Base-by-base conservation (phyloP, 1,284 basidiomycete species). In the Lentinus polychrous region DNA sequence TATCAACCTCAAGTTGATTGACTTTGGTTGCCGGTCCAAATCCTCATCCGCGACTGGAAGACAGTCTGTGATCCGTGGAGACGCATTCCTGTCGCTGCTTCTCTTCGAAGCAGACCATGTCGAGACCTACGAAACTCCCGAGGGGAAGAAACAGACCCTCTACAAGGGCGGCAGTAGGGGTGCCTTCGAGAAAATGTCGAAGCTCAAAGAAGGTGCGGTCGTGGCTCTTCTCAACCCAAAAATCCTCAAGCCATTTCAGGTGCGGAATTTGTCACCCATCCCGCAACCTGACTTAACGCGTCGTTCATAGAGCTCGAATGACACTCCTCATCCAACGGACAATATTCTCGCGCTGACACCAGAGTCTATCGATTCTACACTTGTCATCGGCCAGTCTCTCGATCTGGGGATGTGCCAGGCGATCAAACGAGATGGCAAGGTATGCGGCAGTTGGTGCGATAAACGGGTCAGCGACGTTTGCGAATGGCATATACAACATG, bases 271-370 rank as follows among this genome's bases (percentile, higher is more conserved):
- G 24, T 36, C 6, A 17, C 27, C 32, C n/a, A 43, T 35, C 48
- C 37, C 2, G 34, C 15, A 37, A 20, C 15, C 20, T 24, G 27
- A 22, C 33, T 33, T 6, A 35, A 17, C 12, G 22, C 8, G 8
- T 27, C 44, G 24, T 38, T 8, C 46, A 43, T 47, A 81, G 79
- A 68, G 74, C 14, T 71, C 76, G 17, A 64, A 65, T 32, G 74
- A 80, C 49, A 71, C 65, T n/a, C 86, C 88, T 1, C 86, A 90
- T 66, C 86, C 86, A 2, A 75, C 79, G 11, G 79, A 79, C 36
- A 92, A 94, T 55, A 81, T 94, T 20, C 78, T 98, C 5, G 91
- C 91, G 0, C 66, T 99, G 43, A 94, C 91, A 0, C 95, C 95
- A 0, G 81, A 85, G 42, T 88, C 83, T 0, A 83, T 81, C 0